phyloP scores from a whole-genome alignment of 306 rosid species.

The Dicorynia guianensis region DNA sequence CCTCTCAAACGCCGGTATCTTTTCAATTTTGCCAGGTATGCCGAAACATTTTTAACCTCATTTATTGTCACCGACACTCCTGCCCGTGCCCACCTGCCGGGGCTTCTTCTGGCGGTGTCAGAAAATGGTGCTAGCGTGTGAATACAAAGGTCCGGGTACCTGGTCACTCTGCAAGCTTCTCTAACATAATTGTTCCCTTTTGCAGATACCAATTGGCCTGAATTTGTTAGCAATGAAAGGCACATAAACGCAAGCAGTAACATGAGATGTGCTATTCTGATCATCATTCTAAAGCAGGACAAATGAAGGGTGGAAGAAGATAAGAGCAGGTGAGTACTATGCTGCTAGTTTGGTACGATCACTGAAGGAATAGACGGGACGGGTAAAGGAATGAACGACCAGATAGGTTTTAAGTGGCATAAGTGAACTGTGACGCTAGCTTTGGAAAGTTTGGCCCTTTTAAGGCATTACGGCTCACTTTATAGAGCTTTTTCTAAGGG shows the following conservation, averaged over 20 bases:
- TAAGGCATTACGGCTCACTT: not conserved
- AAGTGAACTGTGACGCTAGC: slow-evolving; percentile 6
- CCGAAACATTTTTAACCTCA: slow-evolving; percentile 49
- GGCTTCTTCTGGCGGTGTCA: slow-evolving; percentile 55
- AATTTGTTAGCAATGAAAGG: slow-evolving; percentile 29
- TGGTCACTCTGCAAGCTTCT: slow-evolving; percentile 75
- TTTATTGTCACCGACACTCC: slow-evolving; percentile 69
- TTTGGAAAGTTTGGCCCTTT: slow-evolving; percentile 21
- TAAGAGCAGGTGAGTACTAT: slow-evolving; percentile 5
- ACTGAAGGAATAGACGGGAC: slow-evolving; percentile 1
- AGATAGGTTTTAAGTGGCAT: slow-evolving; percentile 19
- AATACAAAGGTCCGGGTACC: slow-evolving; percentile 55
- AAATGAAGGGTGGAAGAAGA: slow-evolving; percentile 22
- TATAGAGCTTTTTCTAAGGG: not conserved
- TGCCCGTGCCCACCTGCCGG: slow-evolving; percentile 69
- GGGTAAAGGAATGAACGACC: not conserved
- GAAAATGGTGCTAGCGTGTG: slow-evolving; percentile 62
- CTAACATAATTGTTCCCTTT: slow-evolving; percentile 42
- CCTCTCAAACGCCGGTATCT: slow-evolving; percentile 33
- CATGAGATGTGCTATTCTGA: slow-evolving; percentile 13
- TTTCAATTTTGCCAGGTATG: slow-evolving; percentile 43
- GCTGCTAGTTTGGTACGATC: slow-evolving; percentile 20
- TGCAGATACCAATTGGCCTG: slow-evolving; percentile 39
- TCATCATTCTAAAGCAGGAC: slow-evolving; percentile 37
- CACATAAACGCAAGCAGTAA: slow-evolving; percentile 39